Conservation (phyloP, 1,284 basidiomycete genomes). For the Earliella scabrosa region DNA sequence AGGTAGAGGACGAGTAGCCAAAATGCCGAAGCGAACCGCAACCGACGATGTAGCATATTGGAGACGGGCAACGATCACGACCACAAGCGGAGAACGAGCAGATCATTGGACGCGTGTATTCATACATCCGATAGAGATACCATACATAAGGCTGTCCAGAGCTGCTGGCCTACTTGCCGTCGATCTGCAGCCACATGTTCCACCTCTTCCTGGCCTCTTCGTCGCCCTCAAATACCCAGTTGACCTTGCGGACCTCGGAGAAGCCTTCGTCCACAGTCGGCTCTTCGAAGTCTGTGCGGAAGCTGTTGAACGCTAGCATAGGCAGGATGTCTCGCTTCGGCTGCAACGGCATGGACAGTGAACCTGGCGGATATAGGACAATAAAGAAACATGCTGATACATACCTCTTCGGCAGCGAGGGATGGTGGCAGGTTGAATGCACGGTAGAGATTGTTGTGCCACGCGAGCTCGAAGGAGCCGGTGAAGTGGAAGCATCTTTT, state of each 20-base stretch:
- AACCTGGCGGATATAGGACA: background rate
- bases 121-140: background rate
- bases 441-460: slow-evolving; percentile 91
- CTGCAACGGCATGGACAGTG: slow-evolving; percentile 25
- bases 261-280: slow-evolving; percentile 76
- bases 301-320: slow-evolving; percentile 64
- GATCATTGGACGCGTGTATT: too few species aligned
- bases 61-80: too few species aligned
- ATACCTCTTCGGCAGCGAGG: slow-evolving; percentile 35
- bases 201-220: slow-evolving; percentile 73
- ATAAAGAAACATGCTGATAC: slow-evolving; percentile 5
- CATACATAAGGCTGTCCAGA: background rate
- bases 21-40: background rate
- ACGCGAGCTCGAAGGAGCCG: slow-evolving; percentile 76
- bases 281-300: slow-evolving; percentile 66
- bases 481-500: slow-evolving; percentile 75
- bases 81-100: too few species aligned
- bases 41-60: background rate
- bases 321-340: slow-evolving; percentile 64
- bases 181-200: slow-evolving; percentile 80
- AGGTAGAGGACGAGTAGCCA: slow-evolving; percentile 43
- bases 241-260: slow-evolving; percentile 72
- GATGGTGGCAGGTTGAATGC: slow-evolving; percentile 61
- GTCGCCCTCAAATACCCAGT: slow-evolving; percentile 80
- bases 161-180: too few species aligned